These are phyloP conservation scores for Rhodamnia argentea DNA, from an alignment of 345 rosid genomes.

Conservation along the genomic window DNA sequence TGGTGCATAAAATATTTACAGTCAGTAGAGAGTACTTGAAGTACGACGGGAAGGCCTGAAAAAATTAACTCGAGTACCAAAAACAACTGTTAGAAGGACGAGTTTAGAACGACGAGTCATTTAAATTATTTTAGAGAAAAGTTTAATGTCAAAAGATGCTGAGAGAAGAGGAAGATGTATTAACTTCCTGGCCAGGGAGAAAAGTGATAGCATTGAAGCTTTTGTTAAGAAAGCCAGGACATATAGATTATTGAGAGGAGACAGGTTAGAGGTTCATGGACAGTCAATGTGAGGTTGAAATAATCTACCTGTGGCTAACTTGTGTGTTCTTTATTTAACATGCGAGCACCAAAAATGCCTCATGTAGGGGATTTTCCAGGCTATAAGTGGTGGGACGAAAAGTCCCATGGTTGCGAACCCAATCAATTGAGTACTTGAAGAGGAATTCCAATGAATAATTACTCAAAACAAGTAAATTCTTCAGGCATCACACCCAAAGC, in stretches of 20 bases:
- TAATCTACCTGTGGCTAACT: not conserved
- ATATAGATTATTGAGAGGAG: not conserved
- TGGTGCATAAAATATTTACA: not conserved
- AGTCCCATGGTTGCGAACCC: not conserved
- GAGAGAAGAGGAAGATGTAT: not conserved
- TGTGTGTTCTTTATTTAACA: not conserved
- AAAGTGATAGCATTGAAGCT: not conserved
- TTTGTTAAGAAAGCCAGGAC: not conserved
- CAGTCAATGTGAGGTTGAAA: not conserved
- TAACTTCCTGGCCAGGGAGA: not conserved
- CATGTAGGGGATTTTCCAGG: not conserved
- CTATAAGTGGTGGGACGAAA: too few relatives aligned
- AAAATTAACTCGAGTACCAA: not conserved
- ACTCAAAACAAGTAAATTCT: not conserved
- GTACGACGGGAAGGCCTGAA: not conserved
- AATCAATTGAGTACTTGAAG: not conserved
- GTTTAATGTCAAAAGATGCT: not conserved
- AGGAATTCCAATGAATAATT: not conserved
- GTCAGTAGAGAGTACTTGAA: not conserved
- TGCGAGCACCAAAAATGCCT: not conserved
- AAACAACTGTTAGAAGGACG: not conserved
- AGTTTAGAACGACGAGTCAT: not conserved
- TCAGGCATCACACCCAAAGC: not conserved
- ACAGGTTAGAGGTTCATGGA: not conserved
- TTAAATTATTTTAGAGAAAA: not conserved